Percentiles rank a stretch among this genome's conserved stretches.
phyloP scores from a whole-genome alignment of 73 alveolate genomes.

The Tetrahymena thermophila region DNA sequence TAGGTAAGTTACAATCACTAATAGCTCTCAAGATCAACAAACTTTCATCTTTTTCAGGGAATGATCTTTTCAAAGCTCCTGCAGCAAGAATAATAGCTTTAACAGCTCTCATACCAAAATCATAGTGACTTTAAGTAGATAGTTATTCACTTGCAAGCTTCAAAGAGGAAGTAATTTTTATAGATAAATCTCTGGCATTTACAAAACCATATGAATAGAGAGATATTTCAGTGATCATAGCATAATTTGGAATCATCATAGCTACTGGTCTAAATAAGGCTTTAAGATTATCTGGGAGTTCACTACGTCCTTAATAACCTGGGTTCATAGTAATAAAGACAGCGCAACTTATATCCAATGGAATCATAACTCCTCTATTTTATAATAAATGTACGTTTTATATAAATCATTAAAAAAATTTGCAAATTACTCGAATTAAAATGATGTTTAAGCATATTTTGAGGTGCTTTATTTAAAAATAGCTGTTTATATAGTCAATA shows the following conservation, averaged over 20 bases:
- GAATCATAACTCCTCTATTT: constrained; percentile 39
- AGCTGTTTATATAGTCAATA: constrained; percentile 82
- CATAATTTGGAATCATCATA: constrained; percentile 88
- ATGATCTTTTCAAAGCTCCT: constrained; percentile 84
- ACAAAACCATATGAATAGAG: constrained; percentile 92
- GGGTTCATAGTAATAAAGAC: constrained; percentile 93
- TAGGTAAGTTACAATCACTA: constrained; percentile 93
- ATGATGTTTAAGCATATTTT: constrained; percentile 49
- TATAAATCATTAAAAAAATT: neutral
- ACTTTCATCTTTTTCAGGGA: constrained; percentile 80
- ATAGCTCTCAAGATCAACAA: constrained; percentile 86
- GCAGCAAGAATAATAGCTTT: constrained; percentile 95
- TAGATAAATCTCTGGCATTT: constrained; percentile 82
- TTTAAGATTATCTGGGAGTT: constrained; percentile 92
- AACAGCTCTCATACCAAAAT: constrained; percentile 98
- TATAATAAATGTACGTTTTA: neutral
- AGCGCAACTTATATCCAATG: constrained; percentile 70
- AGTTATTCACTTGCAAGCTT: constrained; percentile 89
- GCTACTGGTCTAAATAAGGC: constrained; percentile 90
- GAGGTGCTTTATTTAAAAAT: constrained; percentile 58
- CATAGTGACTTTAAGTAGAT: constrained; percentile 92
- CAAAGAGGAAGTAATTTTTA: constrained; percentile 77
- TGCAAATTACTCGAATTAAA: constrained; percentile 42
- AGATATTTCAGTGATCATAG: constrained; percentile 85
- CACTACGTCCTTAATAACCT: constrained; percentile 91